Evolutionary conservation across 352 stramenopile genomes (phyloP), one percentile per base, ranked within the genome.

Genomic region (Blastocystis sp.): DNA sequence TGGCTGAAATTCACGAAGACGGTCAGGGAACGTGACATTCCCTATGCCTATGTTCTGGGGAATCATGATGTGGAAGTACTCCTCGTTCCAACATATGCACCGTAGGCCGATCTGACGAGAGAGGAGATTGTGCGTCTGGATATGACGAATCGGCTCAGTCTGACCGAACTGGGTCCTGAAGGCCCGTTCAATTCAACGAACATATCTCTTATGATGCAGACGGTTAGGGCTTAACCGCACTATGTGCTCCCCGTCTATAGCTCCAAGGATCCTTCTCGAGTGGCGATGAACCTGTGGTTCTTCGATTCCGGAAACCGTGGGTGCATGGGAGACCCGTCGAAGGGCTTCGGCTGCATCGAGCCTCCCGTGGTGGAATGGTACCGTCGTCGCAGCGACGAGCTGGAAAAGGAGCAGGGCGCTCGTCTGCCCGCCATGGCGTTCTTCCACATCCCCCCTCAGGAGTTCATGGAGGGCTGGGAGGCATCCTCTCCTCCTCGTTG

Each of bases 31-130:
- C 34, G 45, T 40, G 24, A 69, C 17, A 61, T 87, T 77, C 65
- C 62, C n/a, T 87, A 87, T 43, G 77, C 14, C 21, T 87, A 87
- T 43, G 34, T 43, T 3, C 65, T 87, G 21, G 77, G 77, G 34
- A 87, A 87, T 78, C 77, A 87, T 43, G 77, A 87, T 87, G 62
- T 77, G 28, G 77, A 87, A 45, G 77, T 87, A 71, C 11, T 11
- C 70, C 17, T 19, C 17, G 7, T 38, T 40, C 17, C 19, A 76
- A 0, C 52, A 21, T 0, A 14, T 76, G 17, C 19, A 34, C 6
- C 10, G 24, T 78, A 87, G 77, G 77, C 77, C 7, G 77, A 87
- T n/a, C 52, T 87, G 65, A 76, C 38, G 9, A 54, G 77, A 40
- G 77, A 87, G 28, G 57, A 70, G 19, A 77, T 87, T 59, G 65